Evolutionary conservation across 2,329 filamentous ascomycete genomes (phyloP).

Genomic region (Rhynchosporium graminicola): DNA sequence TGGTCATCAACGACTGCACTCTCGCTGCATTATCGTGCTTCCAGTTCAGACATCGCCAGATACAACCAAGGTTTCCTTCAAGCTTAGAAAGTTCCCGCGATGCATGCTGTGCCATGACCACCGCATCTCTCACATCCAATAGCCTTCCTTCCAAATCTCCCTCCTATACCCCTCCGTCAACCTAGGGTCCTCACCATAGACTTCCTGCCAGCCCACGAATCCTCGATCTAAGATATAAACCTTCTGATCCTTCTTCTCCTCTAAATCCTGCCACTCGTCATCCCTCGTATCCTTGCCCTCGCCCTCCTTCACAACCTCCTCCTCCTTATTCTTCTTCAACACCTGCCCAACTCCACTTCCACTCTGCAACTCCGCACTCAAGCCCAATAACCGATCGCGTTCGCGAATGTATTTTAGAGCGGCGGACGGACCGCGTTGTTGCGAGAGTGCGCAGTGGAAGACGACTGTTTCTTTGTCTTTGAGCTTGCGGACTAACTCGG

Average conservation of each 20-base stretch:
- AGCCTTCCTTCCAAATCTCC: constrained; percentile 69
- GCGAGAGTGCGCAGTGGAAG: constrained; percentile 91
- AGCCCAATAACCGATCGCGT: constrained; percentile 52
- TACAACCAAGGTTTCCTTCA: background rate
- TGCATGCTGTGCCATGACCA: background rate
- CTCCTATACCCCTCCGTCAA: constrained; percentile 83
- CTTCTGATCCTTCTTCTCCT: constrained; percentile 55
- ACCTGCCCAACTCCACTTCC: constrained; percentile 28
- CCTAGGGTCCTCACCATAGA: constrained; percentile 72
- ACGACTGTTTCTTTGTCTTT: constrained; percentile 79
- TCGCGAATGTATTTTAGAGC: constrained; percentile 79
- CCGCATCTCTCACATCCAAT: constrained; percentile 30
- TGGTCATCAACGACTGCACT: no score
- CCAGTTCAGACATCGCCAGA: background rate
- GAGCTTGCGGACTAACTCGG: constrained; percentile 78
- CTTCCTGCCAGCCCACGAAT: constrained; percentile 87
- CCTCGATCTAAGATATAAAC: constrained; percentile 82
- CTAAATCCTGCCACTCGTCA: constrained; percentile 35
- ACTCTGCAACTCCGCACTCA: constrained; percentile 26
- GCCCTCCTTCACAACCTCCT: constrained; percentile 31
- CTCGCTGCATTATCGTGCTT: no score
- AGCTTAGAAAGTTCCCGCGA: background rate
- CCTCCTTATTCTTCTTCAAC: constrained; percentile 29
- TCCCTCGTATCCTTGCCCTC: constrained; percentile 40
- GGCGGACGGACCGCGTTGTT: constrained; percentile 84